Base-by-base conservation (phyloP, 2,329 filamentous ascomycete species). In the Exophiala sp. region DNA sequence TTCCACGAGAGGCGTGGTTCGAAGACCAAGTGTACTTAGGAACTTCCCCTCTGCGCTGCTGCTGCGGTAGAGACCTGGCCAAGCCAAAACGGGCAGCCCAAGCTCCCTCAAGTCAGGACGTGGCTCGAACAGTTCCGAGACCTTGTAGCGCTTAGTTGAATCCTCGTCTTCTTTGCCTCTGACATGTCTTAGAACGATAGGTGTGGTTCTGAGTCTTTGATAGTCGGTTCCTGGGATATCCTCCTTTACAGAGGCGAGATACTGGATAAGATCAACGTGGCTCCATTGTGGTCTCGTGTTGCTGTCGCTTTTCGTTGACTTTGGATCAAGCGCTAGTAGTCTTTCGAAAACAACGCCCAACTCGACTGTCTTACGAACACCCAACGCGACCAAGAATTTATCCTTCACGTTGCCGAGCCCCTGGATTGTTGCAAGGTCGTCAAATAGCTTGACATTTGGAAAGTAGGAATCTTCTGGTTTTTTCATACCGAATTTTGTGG, bases 301-400 rank as follows among this genome's bases (percentile, higher is more conserved):
- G 16, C 36, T 39, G 40, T 60, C 60, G 9, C 35, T 44, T 29
- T 66, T 64, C 10, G 58, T 80, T 18, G 75, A 72, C 35, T 71
- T 72, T 8, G 69, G 70, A 11, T 78, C 74, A 0, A 75, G 66
- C 0, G 83, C 76, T 62, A 96, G 80, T 40, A 99, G 79, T 41
- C 92, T 82, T 20, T 88, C 87, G 65, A 99, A 97, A 29, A 99
- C 95, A 29, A 95, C 92, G 32, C 90, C 90, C 1, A 99, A 76
- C 63, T 99, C 94, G 16, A 99, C 86, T 0, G 94, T 99, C 74
- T 97, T 97, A 55, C 94, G 85, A 21, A 99, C 91, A 2, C 94
- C 92, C 32, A 99, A 76, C 1, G 88, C 82, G 2, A 81, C 74
- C 40, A 99, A 72, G 58, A 99, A 89, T 68, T 95, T 96, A 42